Conservation (phyloP, 2,329 filamentous ascomycete genomes). For the Alternaria postmessia region DNA sequence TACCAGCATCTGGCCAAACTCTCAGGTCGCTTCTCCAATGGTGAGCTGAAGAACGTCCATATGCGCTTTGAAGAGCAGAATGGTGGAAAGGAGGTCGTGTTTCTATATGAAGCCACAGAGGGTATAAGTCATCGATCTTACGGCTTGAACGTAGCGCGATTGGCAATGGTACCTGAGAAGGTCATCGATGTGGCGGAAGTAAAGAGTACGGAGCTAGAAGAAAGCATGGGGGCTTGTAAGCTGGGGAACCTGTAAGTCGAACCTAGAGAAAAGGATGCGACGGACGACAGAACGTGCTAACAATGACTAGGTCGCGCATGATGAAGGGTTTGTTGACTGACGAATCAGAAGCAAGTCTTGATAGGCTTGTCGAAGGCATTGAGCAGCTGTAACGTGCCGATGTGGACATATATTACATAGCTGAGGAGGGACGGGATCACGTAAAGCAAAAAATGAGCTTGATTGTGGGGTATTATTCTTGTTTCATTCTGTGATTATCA, state of each 20-base stretch:
- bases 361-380: conserved; percentile 22
- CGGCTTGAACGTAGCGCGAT: conserved; percentile 87
- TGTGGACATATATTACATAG: background rate
- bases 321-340: conserved; percentile 36
- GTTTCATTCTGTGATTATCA: conserved; percentile 22
- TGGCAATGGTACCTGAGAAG: conserved; percentile 80
- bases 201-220: conserved; percentile 83
- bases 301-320: conserved; percentile 28
- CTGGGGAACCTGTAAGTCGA: conserved; percentile 45
- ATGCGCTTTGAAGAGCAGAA: conserved; percentile 76
- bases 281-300: conserved; percentile 23
- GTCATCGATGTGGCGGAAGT: conserved; percentile 81
- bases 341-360: conserved; percentile 28
- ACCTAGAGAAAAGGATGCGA: conserved; percentile 14
- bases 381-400: conserved; percentile 17
- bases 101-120: conserved; percentile 89
- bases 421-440: background rate
- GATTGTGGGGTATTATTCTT: background rate
- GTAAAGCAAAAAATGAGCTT: background rate
- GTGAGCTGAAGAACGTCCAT: conserved; percentile 84
- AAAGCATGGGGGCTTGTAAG: conserved; percentile 56
- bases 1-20: conserved; percentile 87
- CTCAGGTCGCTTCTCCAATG: conserved; percentile 70
- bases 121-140: conserved; percentile 95
- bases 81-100: conserved; percentile 79